Conservation (phyloP, 345 rosid genomes). For the Melaleuca quinquenervia region DNA sequence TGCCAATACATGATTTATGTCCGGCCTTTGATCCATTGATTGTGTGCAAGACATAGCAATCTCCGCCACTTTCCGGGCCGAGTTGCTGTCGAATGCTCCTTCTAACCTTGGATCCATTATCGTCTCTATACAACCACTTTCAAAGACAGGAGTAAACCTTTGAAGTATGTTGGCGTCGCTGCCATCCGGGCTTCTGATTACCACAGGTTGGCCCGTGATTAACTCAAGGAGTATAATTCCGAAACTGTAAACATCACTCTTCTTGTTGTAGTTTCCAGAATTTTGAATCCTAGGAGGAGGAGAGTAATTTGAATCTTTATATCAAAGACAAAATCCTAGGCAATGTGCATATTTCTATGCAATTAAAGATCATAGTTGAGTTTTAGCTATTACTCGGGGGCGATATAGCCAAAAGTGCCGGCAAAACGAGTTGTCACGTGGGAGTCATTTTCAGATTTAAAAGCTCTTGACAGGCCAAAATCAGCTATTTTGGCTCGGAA, state of each 20-base stretch:
- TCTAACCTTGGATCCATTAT: slow-evolving; percentile 9
- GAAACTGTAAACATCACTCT: slow-evolving; percentile 43
- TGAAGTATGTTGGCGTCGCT: not conserved
- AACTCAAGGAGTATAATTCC: slow-evolving; percentile 32
- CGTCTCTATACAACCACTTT: slow-evolving; percentile 5
- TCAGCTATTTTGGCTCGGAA: slow-evolving; percentile 20
- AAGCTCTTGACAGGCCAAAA: slow-evolving; percentile 16
- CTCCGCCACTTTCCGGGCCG: slow-evolving; percentile 10
- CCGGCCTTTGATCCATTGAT: slow-evolving; percentile 2
- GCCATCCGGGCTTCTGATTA: not conserved
- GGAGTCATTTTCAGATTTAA: slow-evolving; percentile 13
- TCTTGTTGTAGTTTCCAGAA: slow-evolving; percentile 22
- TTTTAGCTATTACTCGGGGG: slow-evolving; percentile 28
- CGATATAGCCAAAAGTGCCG: slow-evolving; percentile 33
- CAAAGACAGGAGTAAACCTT: not conserved
- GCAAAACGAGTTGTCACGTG: slow-evolving; percentile 15
- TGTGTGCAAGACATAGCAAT: slow-evolving; percentile 1
- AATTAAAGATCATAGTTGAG: too few species aligned
- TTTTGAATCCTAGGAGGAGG: slow-evolving; percentile 4
- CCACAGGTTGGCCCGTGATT: slow-evolving; percentile 23
- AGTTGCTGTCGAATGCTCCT: not conserved
- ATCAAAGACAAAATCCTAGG: not conserved
- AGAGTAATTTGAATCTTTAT: not conserved
- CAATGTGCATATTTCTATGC: too few species aligned
- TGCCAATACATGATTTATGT: slow-evolving; percentile 1